Percentiles rank a stretch among this genome's conserved stretches.
Evolutionary conservation across 31 red algal genomes (phyloP).

Genomic region (Endocladia muricata): DNA sequence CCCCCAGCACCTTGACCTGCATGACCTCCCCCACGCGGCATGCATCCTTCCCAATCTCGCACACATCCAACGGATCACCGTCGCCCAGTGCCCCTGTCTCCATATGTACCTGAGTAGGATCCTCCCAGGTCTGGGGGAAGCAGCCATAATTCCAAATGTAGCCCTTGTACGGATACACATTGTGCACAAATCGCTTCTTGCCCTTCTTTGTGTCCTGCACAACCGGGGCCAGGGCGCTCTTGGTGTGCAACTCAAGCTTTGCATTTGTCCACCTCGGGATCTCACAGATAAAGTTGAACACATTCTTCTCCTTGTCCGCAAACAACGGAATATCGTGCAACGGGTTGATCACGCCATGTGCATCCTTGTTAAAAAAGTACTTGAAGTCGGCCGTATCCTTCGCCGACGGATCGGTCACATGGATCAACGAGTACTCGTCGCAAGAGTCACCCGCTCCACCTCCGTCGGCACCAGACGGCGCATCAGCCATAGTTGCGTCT

Average conservation of each 20-base stretch:
- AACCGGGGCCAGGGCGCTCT: slow-evolving; percentile 79
- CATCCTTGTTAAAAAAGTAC: slow-evolving; percentile 77
- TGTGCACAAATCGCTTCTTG: slow-evolving; percentile 52
- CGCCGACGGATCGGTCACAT: slow-evolving; percentile 42
- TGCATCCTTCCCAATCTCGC: slow-evolving; percentile 68
- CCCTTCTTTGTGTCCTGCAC: slow-evolving; percentile 99
- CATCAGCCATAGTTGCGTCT: neutral
- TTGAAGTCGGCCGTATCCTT: slow-evolving; percentile 61
- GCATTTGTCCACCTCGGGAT: slow-evolving; percentile 87
- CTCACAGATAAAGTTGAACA: slow-evolving; percentile 93
- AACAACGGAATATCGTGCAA: slow-evolving; percentile 96
- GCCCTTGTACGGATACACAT: slow-evolving; percentile 83
- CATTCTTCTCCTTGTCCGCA: slow-evolving; percentile 37
- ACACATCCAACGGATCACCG: slow-evolving; percentile 92
- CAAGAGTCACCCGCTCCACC: too few species aligned
- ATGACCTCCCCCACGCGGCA: slow-evolving; percentile 84
- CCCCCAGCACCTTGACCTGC: slow-evolving; percentile 87
- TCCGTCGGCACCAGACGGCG: neutral
- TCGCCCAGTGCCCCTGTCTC: slow-evolving; percentile 79
- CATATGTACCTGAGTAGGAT: slow-evolving; percentile 55
- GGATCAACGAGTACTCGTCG: slow-evolving; percentile 3
- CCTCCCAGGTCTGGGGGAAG: slow-evolving; percentile 99
- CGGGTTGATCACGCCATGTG: slow-evolving; percentile 78
- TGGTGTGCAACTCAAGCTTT: slow-evolving; percentile 98
- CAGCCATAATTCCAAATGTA: slow-evolving; percentile 94